Evolutionary conservation across 345 rosid species (phyloP), one percentile per base, ranked within the genome.

Genomic region (Dipteronia sinensis): DNA sequence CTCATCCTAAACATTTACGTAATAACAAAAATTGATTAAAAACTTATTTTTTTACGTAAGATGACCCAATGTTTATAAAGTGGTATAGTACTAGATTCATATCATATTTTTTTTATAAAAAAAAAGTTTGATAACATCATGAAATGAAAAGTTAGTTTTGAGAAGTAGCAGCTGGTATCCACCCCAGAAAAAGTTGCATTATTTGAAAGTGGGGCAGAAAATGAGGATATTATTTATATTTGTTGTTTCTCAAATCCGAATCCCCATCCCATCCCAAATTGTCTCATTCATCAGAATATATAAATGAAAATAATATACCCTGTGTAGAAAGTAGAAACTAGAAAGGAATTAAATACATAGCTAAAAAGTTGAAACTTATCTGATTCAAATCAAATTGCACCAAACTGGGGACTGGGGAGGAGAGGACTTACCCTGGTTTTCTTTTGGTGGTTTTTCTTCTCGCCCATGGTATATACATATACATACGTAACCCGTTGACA

Each of bases 401-500:
- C 38, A 34, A 34, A 34, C 38, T 34, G 5, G 38, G 38, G 38
- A 34, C 38, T 34, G 38, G 38, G 38, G 76, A 79, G 27, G 61
- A 49, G 51, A 59, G 49, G 79, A 53, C 66, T 65, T 72, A 38
- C 73, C 85, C 63, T 73, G 82, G 82, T 78, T 83, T 84, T 80
- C 4, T 34, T 7, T 25, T 13, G 42, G 77, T 62, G 80, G 80
- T 81, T 77, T 81, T 65, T 13, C 31, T 10, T n/a, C 47, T 44
- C 31, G 81, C 84, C 83, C 84, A 77, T 63, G 27, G 84, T 23
- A 73, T 53, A 47, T 64, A 16, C 7, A 15, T 16, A 31, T 17
- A 42, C 46, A 1, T 61, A 61, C 8, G 71, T 19, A 46, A 34
- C 62, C 13, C 13, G 71, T 75, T 51, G 65, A 51, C 71, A 53